phyloP scores from a whole-genome alignment of 225 moss, liverwort and hornwort genomes.

The Asterella californica region DNA sequence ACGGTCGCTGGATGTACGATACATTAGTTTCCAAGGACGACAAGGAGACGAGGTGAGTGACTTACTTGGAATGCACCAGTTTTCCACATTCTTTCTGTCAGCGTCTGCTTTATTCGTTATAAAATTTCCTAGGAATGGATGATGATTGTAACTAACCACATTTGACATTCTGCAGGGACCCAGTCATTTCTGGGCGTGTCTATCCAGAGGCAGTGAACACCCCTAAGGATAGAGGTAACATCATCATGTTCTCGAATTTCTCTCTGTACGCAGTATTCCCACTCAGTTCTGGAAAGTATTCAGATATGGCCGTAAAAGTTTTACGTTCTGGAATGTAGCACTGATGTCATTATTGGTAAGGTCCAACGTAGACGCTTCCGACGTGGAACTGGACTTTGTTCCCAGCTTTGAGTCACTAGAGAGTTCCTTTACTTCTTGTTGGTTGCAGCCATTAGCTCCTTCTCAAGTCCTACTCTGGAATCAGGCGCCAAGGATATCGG shows the following conservation, averaged over 20 bases:
- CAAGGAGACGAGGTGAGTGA: slow-evolving; percentile 69
- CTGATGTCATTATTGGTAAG: too few species aligned
- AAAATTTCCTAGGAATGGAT: neutral
- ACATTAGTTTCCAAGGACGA: slow-evolving; percentile 94
- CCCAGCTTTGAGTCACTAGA: neutral
- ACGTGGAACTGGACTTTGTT: neutral
- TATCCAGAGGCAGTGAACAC: slow-evolving; percentile 76
- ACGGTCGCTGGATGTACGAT: slow-evolving; percentile 97
- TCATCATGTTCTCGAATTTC: too few species aligned
- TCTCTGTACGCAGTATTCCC: too few species aligned
- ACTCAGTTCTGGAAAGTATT: too few species aligned
- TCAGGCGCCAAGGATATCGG: slow-evolving; percentile 27
- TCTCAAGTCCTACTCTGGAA: slow-evolving; percentile 3
- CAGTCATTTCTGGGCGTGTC: slow-evolving; percentile 80
- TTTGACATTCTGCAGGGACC: slow-evolving; percentile 55
- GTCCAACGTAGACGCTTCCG: too few species aligned
- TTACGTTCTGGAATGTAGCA: too few species aligned
- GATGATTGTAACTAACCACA: neutral
- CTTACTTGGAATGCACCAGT: neutral
- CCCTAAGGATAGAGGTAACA: slow-evolving; percentile 62
- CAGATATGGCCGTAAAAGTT: too few species aligned
- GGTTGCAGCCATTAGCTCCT: slow-evolving; percentile 1
- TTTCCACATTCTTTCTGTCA: neutral
- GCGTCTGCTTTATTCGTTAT: neutral
- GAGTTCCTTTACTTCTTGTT: neutral